Evolutionary conservation across 2,329 filamentous ascomycete genomes (phyloP).

Genomic region (Diaporthe citrichinensis): DNA sequence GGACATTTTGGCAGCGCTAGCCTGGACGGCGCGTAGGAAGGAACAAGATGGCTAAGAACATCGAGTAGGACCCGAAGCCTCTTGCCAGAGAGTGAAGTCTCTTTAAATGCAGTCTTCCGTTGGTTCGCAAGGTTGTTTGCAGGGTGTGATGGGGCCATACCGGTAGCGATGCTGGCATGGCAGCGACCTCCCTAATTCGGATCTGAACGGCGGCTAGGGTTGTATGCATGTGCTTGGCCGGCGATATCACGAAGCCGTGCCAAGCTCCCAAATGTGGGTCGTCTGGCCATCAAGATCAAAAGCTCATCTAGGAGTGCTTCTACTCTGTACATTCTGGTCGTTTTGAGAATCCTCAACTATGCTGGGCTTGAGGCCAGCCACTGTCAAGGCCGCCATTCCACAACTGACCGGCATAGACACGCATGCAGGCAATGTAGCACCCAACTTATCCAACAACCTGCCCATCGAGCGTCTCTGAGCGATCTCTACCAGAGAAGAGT

Average conservation of each 20-base stretch:
- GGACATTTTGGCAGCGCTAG: background rate
- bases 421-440: background rate
- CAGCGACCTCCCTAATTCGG: constrained; percentile 10
- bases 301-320: background rate
- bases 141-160: background rate
- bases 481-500: background rate
- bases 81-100: background rate
- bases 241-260: background rate
- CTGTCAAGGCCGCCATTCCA: too few relatives aligned
- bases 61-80: background rate
- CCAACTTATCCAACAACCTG: background rate
- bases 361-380: background rate
- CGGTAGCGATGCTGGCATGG: background rate
- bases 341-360: background rate
- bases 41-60: too few relatives aligned
- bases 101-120: background rate
- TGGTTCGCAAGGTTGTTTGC: background rate
- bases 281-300: background rate
- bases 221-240: constrained; percentile 3
- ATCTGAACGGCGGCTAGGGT: background rate
- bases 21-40: background rate
- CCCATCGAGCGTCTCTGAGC: background rate
- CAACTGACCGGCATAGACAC: background rate
- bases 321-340: background rate
- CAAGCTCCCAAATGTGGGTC: background rate